These are phyloP conservation scores for Lithocarpus polystachyus DNA, from an alignment of 306 rosid species.

Conservation along the genomic window DNA sequence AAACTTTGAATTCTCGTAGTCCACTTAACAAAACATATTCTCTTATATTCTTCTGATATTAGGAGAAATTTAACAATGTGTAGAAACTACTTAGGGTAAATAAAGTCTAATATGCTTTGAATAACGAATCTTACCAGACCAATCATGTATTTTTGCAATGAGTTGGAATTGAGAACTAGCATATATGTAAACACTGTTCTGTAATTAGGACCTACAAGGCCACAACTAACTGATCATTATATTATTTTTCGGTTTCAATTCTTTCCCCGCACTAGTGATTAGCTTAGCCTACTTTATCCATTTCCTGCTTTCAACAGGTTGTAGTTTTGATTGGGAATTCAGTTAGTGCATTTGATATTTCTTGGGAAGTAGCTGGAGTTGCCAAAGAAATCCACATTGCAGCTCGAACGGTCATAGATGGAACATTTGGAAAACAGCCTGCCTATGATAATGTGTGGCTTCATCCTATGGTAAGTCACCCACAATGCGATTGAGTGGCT, in stretches of 20 bases:
- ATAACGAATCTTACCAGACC: too few species aligned
- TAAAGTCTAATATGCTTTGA: too few species aligned
- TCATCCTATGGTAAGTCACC: slow-evolving; percentile 72
- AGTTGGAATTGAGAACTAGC: too few species aligned
- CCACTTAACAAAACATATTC: too few species aligned
- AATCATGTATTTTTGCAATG: too few species aligned
- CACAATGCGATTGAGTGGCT: slow-evolving; percentile 22
- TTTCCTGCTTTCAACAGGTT: slow-evolving; percentile 37
- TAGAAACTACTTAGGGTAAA: too few species aligned
- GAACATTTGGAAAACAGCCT: slow-evolving; percentile 37
- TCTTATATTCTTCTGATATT: too few species aligned
- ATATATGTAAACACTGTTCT: too few species aligned
- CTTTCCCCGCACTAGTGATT: background rate
- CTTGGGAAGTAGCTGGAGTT: slow-evolving; percentile 56
- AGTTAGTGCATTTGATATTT: slow-evolving; percentile 69
- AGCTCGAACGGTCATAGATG: slow-evolving; percentile 35
- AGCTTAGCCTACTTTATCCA: background rate
- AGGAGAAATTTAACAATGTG: too few species aligned
- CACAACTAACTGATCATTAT: background rate
- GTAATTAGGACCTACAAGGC: background rate
- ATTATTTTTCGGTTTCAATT: background rate
- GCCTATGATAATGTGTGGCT: slow-evolving; percentile 63
- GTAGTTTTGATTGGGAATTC: slow-evolving; percentile 71
- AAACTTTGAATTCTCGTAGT: too few species aligned
- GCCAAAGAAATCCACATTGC: slow-evolving; percentile 87